These are phyloP conservation scores for Umbelopsis isabellina DNA, from an alignment of 192 early-diverging fungal genomes.

Conservation along the genomic window DNA sequence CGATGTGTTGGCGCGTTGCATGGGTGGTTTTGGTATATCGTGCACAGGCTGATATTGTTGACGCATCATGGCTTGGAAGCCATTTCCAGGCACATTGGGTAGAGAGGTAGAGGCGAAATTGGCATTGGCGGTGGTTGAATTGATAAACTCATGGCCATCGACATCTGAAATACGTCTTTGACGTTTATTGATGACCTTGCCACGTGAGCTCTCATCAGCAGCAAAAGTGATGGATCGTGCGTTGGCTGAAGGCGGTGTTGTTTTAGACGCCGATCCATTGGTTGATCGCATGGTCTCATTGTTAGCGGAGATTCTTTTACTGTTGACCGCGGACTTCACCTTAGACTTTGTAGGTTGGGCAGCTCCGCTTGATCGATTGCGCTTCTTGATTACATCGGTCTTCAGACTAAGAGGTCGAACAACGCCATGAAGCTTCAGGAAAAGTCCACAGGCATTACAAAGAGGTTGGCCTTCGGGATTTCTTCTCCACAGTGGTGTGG, in stretches of 20 bases:
- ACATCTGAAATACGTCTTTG: conserved; percentile 20
- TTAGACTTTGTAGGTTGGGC: conserved; percentile 5
- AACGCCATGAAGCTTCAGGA: conserved; percentile 92
- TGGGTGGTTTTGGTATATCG: background rate
- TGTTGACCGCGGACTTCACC: background rate
- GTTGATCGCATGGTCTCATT: conserved; percentile 17
- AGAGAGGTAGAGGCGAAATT: background rate
- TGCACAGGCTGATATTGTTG: background rate
- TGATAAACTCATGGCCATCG: background rate
- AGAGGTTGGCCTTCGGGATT: conserved; percentile 86
- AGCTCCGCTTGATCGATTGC: conserved; percentile 22
- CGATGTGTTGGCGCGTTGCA: background rate
- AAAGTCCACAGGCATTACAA: conserved; percentile 98
- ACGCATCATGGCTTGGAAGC: conserved; percentile 1
- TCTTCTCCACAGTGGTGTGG: conserved; percentile 96
- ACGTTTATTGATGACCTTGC: conserved; percentile 23
- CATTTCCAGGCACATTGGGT: background rate
- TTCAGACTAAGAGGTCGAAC: conserved; percentile 87
- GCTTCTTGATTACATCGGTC: conserved; percentile 86
- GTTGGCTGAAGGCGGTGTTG: background rate
- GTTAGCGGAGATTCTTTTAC: conserved; percentile 17
- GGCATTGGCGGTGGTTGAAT: background rate
- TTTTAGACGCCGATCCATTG: conserved; percentile 1
- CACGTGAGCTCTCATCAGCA: conserved; percentile 1
- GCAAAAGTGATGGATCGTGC: conserved; percentile 16